Conservation (phyloP, 805 yeast species). For the Wickerhamiella brachini region DNA sequence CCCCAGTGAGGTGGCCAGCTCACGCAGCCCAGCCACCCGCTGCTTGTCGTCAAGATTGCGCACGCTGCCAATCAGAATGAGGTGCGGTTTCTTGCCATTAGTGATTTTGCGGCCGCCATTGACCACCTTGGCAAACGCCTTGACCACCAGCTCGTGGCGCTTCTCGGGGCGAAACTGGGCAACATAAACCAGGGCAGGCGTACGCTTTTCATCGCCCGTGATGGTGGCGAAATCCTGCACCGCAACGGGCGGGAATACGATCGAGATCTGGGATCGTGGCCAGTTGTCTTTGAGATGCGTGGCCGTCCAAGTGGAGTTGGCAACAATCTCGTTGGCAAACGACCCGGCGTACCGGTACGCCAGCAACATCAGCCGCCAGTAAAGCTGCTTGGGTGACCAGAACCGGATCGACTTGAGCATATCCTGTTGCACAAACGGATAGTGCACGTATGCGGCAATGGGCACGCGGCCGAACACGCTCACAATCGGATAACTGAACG, state of each 20-base stretch:
- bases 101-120: constrained; percentile 6
- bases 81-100: constrained; percentile 32
- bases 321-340: constrained; percentile 48
- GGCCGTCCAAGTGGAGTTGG: constrained; percentile 88
- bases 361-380: constrained; percentile 59
- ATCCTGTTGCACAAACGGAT: constrained; percentile 79
- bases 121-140: constrained; percentile 44
- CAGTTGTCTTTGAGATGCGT: constrained; percentile 60
- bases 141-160: constrained; percentile 60
- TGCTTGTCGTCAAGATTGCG: constrained; percentile 52
- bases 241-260: constrained; percentile 84
- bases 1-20: constrained; percentile 30
- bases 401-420: constrained; percentile 35
- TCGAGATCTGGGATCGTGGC: constrained; percentile 33
- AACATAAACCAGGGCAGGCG: constrained; percentile 34
- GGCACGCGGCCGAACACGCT: constrained; percentile 50
- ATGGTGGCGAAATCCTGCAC: constrained; percentile 37
- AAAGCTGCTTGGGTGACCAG: constrained; percentile 33
- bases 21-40: constrained; percentile 38
- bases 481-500: constrained; percentile 67
- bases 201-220: constrained; percentile 15
- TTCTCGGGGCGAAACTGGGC: constrained; percentile 97
- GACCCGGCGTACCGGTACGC: constrained; percentile 55
- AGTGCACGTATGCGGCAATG: constrained; percentile 79
- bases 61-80: constrained; percentile 75